Conservation (phyloP, 768 basidiomycete genomes). For the Saitozyma sp. region DNA sequence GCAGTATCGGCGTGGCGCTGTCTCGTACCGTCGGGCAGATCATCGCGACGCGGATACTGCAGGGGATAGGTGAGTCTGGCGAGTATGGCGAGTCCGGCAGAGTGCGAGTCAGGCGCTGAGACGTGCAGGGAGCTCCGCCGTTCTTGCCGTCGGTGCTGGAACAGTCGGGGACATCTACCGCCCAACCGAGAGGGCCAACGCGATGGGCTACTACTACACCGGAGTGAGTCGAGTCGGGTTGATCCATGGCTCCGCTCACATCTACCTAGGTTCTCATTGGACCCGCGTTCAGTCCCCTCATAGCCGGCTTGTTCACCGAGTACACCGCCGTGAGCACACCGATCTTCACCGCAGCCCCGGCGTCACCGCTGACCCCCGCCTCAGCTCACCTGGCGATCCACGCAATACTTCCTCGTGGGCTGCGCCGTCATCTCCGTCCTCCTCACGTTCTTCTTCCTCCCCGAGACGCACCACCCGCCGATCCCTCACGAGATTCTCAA, state of each 20-base stretch:
- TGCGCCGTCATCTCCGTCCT: constrained; percentile 31
- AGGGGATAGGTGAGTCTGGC: constrained; percentile 61
- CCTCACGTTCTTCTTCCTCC: constrained; percentile 40
- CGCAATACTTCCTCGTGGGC: constrained; percentile 40
- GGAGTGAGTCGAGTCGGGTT: constrained; percentile 27
- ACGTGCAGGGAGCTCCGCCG: constrained; percentile 55
- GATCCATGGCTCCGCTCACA: not conserved
- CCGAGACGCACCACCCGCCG: constrained; percentile 49
- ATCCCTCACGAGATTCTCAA: constrained; percentile 40
- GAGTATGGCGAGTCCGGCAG: not conserved
- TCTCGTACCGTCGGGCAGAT: constrained; percentile 57
- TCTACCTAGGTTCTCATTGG: constrained; percentile 24
- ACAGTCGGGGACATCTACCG: constrained; percentile 53
- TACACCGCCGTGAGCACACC: constrained; percentile 32
- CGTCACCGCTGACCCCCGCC: constrained; percentile 5
- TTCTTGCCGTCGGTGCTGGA: constrained; percentile 61
- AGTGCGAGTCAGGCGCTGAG: not conserved
- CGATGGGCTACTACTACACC: constrained; percentile 43
- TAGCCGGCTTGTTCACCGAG: constrained; percentile 45
- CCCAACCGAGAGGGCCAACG: constrained; percentile 44
- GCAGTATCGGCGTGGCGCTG: constrained; percentile 63
- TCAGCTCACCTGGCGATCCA: constrained; percentile 33
- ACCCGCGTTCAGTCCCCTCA: constrained; percentile 34
- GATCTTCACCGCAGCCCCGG: not conserved
- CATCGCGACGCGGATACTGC: constrained; percentile 65